Evolutionary conservation across 2,329 filamentous ascomycete genomes (phyloP).

Genomic region (Thielaviopsis populi): DNA sequence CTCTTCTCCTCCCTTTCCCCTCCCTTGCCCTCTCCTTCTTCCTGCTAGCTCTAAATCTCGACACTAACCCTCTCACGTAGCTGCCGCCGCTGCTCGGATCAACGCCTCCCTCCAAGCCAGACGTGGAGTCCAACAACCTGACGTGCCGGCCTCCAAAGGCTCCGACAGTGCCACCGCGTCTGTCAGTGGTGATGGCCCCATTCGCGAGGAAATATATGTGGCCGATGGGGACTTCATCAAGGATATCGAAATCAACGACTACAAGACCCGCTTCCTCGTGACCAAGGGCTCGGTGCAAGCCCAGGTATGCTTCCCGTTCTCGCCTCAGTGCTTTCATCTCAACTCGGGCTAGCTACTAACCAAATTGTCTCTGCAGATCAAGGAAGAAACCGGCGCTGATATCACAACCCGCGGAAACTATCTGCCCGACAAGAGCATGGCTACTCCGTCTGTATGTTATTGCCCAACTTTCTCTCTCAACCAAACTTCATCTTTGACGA

Average conservation of each 20-base stretch:
- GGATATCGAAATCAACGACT: constrained; percentile 96
- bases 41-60: background rate
- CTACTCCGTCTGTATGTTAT: constrained; percentile 66
- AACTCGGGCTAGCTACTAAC: background rate
- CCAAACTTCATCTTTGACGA: background rate
- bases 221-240: constrained; percentile 96
- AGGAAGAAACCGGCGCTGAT: constrained; percentile 99
- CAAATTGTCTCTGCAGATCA: constrained; percentile 53
- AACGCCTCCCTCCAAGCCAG: constrained; percentile 72
- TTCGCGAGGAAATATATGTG: constrained; percentile 83
- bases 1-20: background rate
- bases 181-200: constrained; percentile 29
- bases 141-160: constrained; percentile 63
- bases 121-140: constrained; percentile 79
- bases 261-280: constrained; percentile 90
- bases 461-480: background rate
- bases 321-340: background rate
- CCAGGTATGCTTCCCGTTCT: constrained; percentile 65
- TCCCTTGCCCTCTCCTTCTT: background rate
- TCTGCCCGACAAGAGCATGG: constrained; percentile 95
- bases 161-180: constrained; percentile 23
- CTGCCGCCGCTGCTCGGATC: constrained; percentile 78
- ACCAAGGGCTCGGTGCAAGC: constrained; percentile 96
- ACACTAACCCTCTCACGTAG: constrained; percentile 30
- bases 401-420: constrained; percentile 95